Percentiles rank a stretch among this genome's conserved stretches.
Evolutionary conservation across 139 green algal genomes (phyloP).

Genomic region (Dunaliella sp.): DNA sequence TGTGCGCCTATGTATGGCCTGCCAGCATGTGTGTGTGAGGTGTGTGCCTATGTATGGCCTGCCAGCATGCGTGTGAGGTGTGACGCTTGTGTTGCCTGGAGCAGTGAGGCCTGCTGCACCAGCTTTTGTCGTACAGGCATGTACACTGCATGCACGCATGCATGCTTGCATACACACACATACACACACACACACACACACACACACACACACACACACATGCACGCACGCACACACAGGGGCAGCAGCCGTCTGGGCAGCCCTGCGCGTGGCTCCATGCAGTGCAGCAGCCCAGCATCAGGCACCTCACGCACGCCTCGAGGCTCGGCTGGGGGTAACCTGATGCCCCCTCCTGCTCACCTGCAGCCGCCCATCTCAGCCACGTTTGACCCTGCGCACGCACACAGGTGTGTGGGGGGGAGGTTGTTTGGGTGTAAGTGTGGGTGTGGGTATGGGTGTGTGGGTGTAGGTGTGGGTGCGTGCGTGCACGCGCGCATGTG

Average conservation of each 20-base stretch:
- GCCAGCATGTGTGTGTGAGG: neutral
- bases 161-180: neutral
- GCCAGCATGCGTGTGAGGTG: neutral
- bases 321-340: too few relatives aligned
- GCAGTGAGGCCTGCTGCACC: too few relatives aligned
- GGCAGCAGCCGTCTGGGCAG: neutral
- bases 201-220: neutral
- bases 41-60: neutral
- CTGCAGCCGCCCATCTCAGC: too few relatives aligned
- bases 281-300: neutral
- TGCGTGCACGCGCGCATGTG: too few relatives aligned
- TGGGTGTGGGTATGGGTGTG: too few relatives aligned
- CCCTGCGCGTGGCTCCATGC: neutral
- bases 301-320: neutral
- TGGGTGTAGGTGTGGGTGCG: too few relatives aligned
- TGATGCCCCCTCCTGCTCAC: too few relatives aligned
- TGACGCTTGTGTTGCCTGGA: too few relatives aligned
- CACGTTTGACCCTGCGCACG: too few relatives aligned
- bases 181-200: neutral
- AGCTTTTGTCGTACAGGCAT: too few relatives aligned
- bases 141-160: neutral
- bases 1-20: neutral
- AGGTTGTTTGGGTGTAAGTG: too few relatives aligned
- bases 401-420: too few relatives aligned
- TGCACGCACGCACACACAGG: neutral